These are phyloP conservation scores for Fusarium zealandicum DNA, from an alignment of 2,329 filamentous ascomycete genomes.

Conservation along the genomic window DNA sequence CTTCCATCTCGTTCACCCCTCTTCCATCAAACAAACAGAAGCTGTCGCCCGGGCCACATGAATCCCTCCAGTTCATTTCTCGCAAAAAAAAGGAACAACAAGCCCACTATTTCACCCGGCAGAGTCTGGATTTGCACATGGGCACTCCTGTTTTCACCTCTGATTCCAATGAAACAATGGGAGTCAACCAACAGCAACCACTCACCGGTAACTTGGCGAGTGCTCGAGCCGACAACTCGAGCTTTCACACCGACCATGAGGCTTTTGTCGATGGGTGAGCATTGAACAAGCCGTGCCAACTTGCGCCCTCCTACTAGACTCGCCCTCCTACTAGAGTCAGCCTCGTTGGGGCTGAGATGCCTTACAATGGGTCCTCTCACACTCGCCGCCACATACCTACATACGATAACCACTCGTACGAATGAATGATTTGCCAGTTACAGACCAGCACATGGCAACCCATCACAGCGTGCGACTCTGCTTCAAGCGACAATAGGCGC, in stretches of 20 bases:
- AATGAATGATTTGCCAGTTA: conserved; percentile 10
- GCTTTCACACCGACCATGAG: too few species aligned
- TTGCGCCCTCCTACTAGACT: too few species aligned
- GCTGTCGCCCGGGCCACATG: conserved; percentile 15
- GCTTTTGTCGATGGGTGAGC: too few species aligned
- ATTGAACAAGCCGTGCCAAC: too few species aligned
- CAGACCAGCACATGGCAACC: conserved; percentile 16
- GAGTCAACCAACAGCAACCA: neutral
- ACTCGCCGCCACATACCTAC: conserved; percentile 11
- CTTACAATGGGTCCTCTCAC: conserved; percentile 15
- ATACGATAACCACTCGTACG: too few species aligned
- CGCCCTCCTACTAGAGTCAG: conserved; percentile 14
- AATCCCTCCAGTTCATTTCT: conserved; percentile 23
- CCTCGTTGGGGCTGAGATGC: conserved; percentile 28
- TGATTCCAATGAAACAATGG: neutral
- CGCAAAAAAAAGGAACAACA: neutral
- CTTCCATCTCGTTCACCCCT: conserved; percentile 36
- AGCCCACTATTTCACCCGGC: conserved; percentile 17
- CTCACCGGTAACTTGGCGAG: neutral
- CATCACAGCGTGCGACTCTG: neutral
- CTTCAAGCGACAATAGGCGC: neutral
- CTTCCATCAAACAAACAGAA: conserved; percentile 33
- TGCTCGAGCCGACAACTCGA: too few species aligned
- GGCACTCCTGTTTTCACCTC: neutral
- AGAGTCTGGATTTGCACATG: conserved; percentile 8